A percentile compares a stretch with the other conserved stretches of the same genome.
phyloP scores from a whole-genome alignment of 1,284 basidiomycete species.

The Bondarzewia mesenterica region DNA sequence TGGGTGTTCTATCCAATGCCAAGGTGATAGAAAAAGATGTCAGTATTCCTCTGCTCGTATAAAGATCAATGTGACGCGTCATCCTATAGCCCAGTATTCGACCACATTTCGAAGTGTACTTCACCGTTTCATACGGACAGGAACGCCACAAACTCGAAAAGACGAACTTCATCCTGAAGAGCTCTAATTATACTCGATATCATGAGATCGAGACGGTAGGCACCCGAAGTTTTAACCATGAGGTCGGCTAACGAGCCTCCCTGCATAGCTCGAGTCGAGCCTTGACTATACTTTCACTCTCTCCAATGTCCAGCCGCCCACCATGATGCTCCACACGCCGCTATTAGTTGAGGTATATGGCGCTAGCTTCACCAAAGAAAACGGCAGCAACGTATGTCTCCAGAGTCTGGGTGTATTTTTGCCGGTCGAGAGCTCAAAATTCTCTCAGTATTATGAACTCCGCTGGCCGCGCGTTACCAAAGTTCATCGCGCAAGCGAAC shows the following conservation, averaged over 20 bases:
- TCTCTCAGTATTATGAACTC: constrained; percentile 63
- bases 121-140: constrained; percentile 69
- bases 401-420: constrained; percentile 4
- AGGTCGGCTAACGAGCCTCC: background rate
- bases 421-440: background rate
- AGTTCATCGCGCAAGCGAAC: constrained; percentile 49
- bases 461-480: constrained; percentile 77
- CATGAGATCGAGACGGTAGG: constrained; percentile 3
- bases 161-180: constrained; percentile 58
- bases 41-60: background rate
- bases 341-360: constrained; percentile 71
- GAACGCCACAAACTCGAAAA: constrained; percentile 57
- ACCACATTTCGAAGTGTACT: constrained; percentile 66
- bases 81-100: constrained; percentile 25
- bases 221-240: too few relatives aligned
- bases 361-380: constrained; percentile 70
- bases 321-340: constrained; percentile 51
- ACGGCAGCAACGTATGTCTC: constrained; percentile 40
- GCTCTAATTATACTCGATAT: constrained; percentile 32
- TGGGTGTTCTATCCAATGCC: constrained; percentile 50
- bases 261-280: constrained; percentile 10
- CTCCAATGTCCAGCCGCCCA: constrained; percentile 41
- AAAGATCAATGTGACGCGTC: constrained; percentile 2
- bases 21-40: constrained; percentile 30
- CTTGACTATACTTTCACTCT: constrained; percentile 50